phyloP scores from a whole-genome alignment of 176 grass and related monocot species.

The Cymbopogon citratus region DNA sequence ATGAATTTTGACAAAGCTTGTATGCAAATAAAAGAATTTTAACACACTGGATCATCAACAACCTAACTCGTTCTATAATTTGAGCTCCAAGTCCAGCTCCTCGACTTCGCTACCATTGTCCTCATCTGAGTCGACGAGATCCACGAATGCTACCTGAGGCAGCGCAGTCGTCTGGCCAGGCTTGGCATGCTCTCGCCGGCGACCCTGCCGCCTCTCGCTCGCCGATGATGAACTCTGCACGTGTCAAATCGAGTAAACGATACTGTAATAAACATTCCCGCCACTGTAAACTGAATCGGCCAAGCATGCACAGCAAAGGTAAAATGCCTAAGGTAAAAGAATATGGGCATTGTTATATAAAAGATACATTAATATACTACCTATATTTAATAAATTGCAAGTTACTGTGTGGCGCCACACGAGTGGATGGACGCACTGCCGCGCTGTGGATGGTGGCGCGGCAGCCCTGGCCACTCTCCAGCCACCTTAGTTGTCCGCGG shows the following conservation, averaged over 20 bases:
- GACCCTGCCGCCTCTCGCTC: conserved; percentile 1
- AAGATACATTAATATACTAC: too few relatives aligned
- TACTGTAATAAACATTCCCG: not conserved
- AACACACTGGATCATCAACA: not conserved
- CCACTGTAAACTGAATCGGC: not conserved
- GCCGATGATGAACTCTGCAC: conserved; percentile 18
- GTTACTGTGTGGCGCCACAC: too few relatives aligned
- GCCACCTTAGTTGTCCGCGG: too few relatives aligned
- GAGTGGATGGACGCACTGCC: too few relatives aligned
- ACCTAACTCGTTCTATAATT: conserved; percentile 19
- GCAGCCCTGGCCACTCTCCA: too few relatives aligned
- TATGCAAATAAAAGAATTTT: conserved; percentile 35
- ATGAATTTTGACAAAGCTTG: not conserved
- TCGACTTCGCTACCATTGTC: not conserved
- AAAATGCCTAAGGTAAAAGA: too few relatives aligned
- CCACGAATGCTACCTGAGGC: conserved; percentile 18
- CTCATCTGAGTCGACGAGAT: conserved; percentile 41
- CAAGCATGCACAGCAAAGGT: not conserved
- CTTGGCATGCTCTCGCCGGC: not conserved
- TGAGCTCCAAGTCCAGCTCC: conserved; percentile 47
- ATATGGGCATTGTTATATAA: too few relatives aligned
- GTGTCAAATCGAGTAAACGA: not conserved
- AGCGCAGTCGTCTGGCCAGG: not conserved
- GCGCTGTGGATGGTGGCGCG: too few relatives aligned
- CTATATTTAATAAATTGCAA: too few relatives aligned